A percentile compares a stretch with the other conserved stretches of the same genome.
phyloP scores from a whole-genome alignment of 441 rosid genomes.

The Pelargonium australe region DNA sequence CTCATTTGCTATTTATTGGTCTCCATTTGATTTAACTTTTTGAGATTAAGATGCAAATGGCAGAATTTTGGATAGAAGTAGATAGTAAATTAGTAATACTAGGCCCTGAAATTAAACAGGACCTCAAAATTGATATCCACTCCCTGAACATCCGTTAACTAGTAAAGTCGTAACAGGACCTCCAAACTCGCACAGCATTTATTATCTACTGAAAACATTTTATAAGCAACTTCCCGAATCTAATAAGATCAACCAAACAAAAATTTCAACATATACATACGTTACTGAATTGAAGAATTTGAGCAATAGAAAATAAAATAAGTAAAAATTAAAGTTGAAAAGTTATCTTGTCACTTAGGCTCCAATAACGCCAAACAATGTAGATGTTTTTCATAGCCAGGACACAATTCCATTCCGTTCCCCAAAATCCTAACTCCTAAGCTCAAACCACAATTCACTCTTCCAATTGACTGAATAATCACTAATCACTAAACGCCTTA shows the following conservation, averaged over 20 bases:
- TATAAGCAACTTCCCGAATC: not conserved
- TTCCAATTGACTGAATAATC: not conserved
- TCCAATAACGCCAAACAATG: slow-evolving; percentile 6
- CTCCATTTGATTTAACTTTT: too few relatives aligned
- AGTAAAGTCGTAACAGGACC: not conserved
- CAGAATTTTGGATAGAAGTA: not conserved
- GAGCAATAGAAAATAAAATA: not conserved
- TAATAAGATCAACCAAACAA: not conserved
- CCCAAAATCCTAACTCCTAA: not conserved
- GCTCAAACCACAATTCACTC: slow-evolving; percentile 1
- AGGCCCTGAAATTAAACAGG: not conserved
- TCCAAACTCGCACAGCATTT: not conserved
- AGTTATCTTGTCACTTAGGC: not conserved
- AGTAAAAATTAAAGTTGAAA: not conserved
- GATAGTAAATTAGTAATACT: not conserved
- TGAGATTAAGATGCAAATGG: not conserved
- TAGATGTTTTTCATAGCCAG: slow-evolving; percentile 2
- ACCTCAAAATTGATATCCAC: not conserved
- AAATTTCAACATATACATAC: not conserved
- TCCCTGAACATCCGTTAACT: not conserved
- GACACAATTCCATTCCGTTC: not conserved
- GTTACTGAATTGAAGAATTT: not conserved
- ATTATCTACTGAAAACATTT: not conserved
- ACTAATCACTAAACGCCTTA: too few relatives aligned
- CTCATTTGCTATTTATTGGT: not conserved